Conservation (phyloP, 2,329 filamentous ascomycete species). For the Fusarium brevicatenulatum region DNA sequence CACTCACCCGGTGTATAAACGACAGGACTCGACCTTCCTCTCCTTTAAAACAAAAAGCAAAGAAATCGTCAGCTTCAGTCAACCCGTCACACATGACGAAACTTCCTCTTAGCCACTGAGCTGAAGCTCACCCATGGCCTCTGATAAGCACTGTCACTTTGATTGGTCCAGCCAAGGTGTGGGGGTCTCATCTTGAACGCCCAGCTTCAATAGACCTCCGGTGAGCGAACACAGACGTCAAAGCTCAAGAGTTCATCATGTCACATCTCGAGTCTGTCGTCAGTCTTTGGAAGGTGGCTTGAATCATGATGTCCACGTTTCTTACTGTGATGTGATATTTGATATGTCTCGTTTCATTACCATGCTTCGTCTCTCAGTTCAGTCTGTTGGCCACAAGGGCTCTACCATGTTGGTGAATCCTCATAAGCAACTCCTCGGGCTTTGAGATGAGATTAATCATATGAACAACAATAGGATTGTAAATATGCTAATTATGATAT, state of each 20-base stretch:
- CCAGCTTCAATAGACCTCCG: conserved; percentile 15
- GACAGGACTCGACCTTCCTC: neutral
- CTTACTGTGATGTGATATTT: conserved; percentile 4
- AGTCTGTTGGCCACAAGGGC: neutral
- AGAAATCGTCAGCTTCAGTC: conserved; percentile 2
- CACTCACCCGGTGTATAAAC: neutral
- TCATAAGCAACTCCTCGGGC: neutral
- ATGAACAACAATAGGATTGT: neutral
- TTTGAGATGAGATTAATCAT: neutral
- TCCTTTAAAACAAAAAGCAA: conserved; percentile 18
- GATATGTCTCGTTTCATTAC: conserved; percentile 10
- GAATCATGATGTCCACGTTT: neutral
- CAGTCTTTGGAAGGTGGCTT: neutral
- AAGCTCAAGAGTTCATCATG: conserved; percentile 6
- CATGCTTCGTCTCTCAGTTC: neutral
- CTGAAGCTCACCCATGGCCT: conserved; percentile 2
- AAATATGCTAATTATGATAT: neutral
- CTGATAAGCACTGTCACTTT: conserved; percentile 43
- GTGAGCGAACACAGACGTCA: conserved; percentile 5
- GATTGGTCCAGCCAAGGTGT: conserved; percentile 40
- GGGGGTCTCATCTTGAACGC: conserved; percentile 32
- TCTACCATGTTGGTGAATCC: neutral
- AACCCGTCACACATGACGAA: conserved; percentile 24
- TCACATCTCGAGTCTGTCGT: neutral
- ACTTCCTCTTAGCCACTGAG: conserved; percentile 3